phyloP scores from a whole-genome alignment of 805 yeast genomes.

The Candida silvicultrix region DNA sequence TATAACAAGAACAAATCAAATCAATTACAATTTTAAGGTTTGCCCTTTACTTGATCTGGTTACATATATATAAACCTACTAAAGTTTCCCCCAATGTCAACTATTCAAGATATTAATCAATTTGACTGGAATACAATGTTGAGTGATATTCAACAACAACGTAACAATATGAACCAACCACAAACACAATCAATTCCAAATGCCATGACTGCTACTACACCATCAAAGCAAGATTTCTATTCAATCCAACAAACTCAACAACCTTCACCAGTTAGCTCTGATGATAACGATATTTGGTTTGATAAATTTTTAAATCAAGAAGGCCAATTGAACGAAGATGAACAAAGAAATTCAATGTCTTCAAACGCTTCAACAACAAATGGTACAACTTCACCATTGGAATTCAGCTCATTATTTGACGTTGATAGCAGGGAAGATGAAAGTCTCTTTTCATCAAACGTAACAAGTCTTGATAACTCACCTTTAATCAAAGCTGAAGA shows the following conservation, averaged over 20 bases:
- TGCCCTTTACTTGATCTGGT: neutral
- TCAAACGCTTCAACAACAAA: slow-evolving; percentile 7
- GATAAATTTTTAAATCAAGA: slow-evolving; percentile 15
- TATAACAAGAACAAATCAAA: neutral
- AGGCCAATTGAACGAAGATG: slow-evolving; percentile 1
- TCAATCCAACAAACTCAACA: slow-evolving; percentile 2
- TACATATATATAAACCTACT: neutral
- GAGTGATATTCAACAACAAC: slow-evolving; percentile 8
- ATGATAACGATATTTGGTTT: slow-evolving; percentile 18
- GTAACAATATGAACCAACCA: slow-evolving; percentile 5
- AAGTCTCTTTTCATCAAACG: slow-evolving; percentile 18
- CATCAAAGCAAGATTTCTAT: neutral
- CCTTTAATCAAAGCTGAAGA: slow-evolving; percentile 25
- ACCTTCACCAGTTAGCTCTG: slow-evolving; percentile 5
- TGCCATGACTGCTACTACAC: neutral
- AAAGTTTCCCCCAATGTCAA: slow-evolving; percentile 11
- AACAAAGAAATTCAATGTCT: neutral
- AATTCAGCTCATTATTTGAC: slow-evolving; percentile 22
- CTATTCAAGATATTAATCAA: slow-evolving; percentile 14
- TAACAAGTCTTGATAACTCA: slow-evolving; percentile 22
- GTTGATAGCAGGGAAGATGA: slow-evolving; percentile 4
- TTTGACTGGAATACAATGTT: slow-evolving; percentile 22
- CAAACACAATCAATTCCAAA: slow-evolving; percentile 1
- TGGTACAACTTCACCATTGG: slow-evolving; percentile 19
- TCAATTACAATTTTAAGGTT: neutral